Evolutionary conservation across 306 rosid genomes (phyloP).

Genomic region (Hippophae tibetana): DNA sequence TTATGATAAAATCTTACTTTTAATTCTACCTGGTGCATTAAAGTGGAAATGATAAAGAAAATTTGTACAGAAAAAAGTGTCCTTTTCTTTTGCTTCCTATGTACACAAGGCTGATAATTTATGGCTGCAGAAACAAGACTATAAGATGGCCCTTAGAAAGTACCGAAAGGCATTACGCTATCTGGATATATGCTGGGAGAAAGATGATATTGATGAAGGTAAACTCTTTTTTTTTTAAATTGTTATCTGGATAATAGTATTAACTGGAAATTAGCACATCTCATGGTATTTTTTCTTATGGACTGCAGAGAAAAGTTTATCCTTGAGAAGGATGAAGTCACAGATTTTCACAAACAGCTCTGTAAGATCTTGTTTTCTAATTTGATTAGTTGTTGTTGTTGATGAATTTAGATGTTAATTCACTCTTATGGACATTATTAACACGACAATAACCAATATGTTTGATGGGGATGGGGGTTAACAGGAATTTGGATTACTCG

Average conservation of each 20-base stretch:
- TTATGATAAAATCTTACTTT: neutral
- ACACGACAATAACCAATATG: too few species aligned
- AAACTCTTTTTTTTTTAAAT: neutral
- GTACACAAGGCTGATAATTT: neutral
- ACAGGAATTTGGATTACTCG: too few species aligned
- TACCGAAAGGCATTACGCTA: slow-evolving; percentile 74
- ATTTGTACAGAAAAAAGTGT: too few species aligned
- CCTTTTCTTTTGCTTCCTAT: neutral
- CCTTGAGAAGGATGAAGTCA: slow-evolving; percentile 73
- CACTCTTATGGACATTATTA: too few species aligned
- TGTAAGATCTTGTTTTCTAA: slow-evolving; percentile 40
- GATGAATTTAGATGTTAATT: too few species aligned
- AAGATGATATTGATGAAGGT: slow-evolving; percentile 85
- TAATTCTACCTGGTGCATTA: too few species aligned
- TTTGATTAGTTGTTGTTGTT: neutral
- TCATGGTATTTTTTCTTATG: slow-evolving; percentile 11
- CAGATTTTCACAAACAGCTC: slow-evolving; percentile 91
- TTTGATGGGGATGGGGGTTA: too few species aligned
- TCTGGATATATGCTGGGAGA: slow-evolving; percentile 91
- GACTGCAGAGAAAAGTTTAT: slow-evolving; percentile 54
- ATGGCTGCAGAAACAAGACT: slow-evolving; percentile 64
- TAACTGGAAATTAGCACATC: too few species aligned
- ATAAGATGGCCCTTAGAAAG: slow-evolving; percentile 72
- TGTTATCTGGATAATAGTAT: neutral
- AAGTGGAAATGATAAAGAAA: too few species aligned